phyloP scores from a whole-genome alignment of 257 asterid genomes.

The Verbascum thapsus region DNA sequence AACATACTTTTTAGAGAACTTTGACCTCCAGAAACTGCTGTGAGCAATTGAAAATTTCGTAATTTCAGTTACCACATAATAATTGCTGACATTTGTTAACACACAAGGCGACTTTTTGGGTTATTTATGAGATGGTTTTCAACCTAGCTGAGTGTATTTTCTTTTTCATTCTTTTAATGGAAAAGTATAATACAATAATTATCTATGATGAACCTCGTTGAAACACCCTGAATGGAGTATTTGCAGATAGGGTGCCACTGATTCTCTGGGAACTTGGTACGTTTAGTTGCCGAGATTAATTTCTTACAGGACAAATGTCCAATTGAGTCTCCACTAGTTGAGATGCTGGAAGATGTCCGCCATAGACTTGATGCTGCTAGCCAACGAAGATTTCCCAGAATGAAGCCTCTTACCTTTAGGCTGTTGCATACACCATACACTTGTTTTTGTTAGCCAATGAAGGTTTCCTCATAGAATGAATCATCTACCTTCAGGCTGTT shows the following conservation, averaged over 20 bases:
- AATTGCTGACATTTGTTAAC: constrained; percentile 14
- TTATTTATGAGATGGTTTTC: no score
- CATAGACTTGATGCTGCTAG: no score
- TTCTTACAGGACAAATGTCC: constrained; percentile 27
- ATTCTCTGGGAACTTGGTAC: constrained; percentile 23
- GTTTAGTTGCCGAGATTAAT: constrained; percentile 20
- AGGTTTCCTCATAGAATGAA: neutral
- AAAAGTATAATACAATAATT: neutral
- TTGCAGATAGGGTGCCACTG: constrained; percentile 21
- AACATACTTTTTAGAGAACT: neutral
- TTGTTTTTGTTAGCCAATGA: constrained; percentile 19
- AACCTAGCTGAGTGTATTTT: no score
- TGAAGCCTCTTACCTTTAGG: no score
- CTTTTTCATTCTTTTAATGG: constrained; percentile 4
- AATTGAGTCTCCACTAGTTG: constrained; percentile 21
- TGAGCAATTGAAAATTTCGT: constrained; percentile 21
- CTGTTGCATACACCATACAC: constrained; percentile 20
- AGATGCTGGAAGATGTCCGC: constrained; percentile 25
- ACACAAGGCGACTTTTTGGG: no score
- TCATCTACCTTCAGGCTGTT: constrained; percentile 24
- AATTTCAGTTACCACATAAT: constrained; percentile 24
- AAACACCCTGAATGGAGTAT: neutral
- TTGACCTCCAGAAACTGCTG: constrained; percentile 21
- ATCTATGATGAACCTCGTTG: neutral
- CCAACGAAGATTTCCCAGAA: no score